Evolutionary conservation across 306 rosid genomes (phyloP).

Genomic region (Datisca glomerata): DNA sequence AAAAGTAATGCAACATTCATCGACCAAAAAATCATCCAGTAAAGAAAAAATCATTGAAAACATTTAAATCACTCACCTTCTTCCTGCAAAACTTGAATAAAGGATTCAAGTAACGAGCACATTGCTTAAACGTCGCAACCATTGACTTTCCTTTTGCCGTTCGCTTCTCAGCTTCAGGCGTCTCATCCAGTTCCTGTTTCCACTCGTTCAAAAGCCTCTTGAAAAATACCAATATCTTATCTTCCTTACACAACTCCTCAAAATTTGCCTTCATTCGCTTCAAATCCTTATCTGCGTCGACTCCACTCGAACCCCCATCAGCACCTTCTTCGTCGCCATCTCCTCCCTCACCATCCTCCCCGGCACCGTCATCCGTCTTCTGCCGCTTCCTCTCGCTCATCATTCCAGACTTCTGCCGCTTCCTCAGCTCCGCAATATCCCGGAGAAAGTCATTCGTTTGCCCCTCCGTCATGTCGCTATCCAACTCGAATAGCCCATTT

Average conservation of each 20-base stretch:
- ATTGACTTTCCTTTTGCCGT: constrained; percentile 90
- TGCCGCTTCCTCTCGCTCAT: constrained; percentile 71
- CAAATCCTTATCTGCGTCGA: constrained; percentile 50
- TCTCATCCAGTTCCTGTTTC: constrained; percentile 87
- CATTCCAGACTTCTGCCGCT: constrained; percentile 93
- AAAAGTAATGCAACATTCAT: neutral
- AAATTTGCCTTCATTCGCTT: constrained; percentile 83
- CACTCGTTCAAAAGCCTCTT: constrained; percentile 88
- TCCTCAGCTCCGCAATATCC: constrained; percentile 85
- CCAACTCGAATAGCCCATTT: constrained; percentile 80
- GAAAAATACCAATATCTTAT: constrained; percentile 82
- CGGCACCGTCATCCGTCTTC: constrained; percentile 51
- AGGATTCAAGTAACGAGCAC: constrained; percentile 85
- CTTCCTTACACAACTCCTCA: constrained; percentile 76
- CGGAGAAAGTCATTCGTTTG: constrained; percentile 92
- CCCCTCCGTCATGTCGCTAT: constrained; percentile 93
- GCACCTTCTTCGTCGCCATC: constrained; percentile 69
- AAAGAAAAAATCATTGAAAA: neutral
- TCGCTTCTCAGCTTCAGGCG: constrained; percentile 61
- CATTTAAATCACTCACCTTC: constrained; percentile 38
- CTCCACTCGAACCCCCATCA: constrained; percentile 65
- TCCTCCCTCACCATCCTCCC: constrained; percentile 71
- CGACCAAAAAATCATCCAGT: neutral
- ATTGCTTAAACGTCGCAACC: constrained; percentile 97
- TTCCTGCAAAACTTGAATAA: constrained; percentile 93